A percentile compares a stretch with the other conserved stretches of the same genome.
These are phyloP conservation scores for Diaporthe destruens DNA, from an alignment of 2,329 filamentous ascomycete species.

Conservation along the genomic window DNA sequence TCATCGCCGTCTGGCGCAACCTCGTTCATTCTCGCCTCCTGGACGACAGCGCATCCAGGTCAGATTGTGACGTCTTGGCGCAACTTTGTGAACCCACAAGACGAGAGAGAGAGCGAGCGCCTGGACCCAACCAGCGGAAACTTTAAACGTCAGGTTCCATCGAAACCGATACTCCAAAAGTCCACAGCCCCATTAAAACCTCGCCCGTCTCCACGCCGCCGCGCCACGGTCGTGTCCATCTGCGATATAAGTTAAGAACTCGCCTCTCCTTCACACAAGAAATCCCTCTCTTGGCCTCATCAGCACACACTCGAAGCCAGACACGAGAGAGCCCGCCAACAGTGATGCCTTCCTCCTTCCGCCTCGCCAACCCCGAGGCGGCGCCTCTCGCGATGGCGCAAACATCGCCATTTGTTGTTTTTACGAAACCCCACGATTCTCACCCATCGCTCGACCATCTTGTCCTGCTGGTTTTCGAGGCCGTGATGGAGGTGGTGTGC, in stretches of 20 bases:
- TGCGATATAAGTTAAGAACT: constrained; percentile 8
- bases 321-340: not conserved
- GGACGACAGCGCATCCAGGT: constrained; percentile 11
- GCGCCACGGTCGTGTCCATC: constrained; percentile 22
- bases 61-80: constrained; percentile 28
- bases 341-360: constrained; percentile 58
- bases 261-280: not conserved
- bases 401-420: constrained; percentile 55
- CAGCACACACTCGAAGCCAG: not conserved
- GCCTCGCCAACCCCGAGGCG: constrained; percentile 50
- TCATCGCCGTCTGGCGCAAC: constrained; percentile 6
- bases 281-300: not conserved
- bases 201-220: constrained; percentile 27
- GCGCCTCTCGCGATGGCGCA: constrained; percentile 48
- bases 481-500: constrained; percentile 94
- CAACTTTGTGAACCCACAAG: constrained; percentile 26
- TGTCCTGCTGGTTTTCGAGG: constrained; percentile 89
- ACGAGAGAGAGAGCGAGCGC: constrained; percentile 28
- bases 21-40: constrained; percentile 13
- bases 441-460: constrained; percentile 79
- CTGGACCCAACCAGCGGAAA: constrained; percentile 25
- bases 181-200: constrained; percentile 30
- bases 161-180: constrained; percentile 13
- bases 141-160: constrained; percentile 31
- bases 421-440: constrained; percentile 59